phyloP scores from a whole-genome alignment of 805 yeast genomes.

The Candida schatavii region DNA sequence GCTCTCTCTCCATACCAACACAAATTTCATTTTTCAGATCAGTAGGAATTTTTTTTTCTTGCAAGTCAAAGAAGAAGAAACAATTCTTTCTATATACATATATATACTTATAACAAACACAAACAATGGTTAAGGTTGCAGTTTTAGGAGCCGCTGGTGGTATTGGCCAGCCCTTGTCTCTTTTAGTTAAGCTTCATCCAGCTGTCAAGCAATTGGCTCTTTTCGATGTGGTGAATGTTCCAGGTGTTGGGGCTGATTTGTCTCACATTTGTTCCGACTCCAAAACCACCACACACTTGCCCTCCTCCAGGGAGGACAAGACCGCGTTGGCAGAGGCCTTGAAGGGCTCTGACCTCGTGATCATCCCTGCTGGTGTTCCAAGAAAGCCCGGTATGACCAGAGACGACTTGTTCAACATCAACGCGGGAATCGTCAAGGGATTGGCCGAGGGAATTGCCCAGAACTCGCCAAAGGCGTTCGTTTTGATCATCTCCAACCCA shows the following conservation, averaged over 20 bases:
- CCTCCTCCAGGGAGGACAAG: slow-evolving; percentile 49
- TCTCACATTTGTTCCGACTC: slow-evolving; percentile 77
- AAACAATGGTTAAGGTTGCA: slow-evolving; percentile 61
- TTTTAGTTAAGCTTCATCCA: slow-evolving; percentile 69
- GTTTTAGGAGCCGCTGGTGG: slow-evolving; percentile 94
- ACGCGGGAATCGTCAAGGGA: slow-evolving; percentile 74
- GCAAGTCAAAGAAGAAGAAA: not conserved
- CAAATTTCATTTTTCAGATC: not conserved
- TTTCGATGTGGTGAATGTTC: slow-evolving; percentile 79
- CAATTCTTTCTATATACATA: not conserved
- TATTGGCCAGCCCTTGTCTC: slow-evolving; percentile 88
- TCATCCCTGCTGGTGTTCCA: slow-evolving; percentile 86
- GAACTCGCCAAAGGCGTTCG: slow-evolving; percentile 69
- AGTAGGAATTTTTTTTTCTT: not conserved
- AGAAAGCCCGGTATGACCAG: slow-evolving; percentile 95
- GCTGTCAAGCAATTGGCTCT: slow-evolving; percentile 65
- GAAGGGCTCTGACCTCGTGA: slow-evolving; percentile 45
- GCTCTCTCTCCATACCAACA: not conserved
- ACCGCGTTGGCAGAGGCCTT: slow-evolving; percentile 46
- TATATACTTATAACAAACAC: not conserved
- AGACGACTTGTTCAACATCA: slow-evolving; percentile 81
- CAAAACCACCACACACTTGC: slow-evolving; percentile 56
- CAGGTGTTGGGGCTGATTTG: slow-evolving; percentile 87
- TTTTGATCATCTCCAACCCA: slow-evolving; percentile 86
- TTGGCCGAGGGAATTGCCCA: slow-evolving; percentile 74